Evolutionary conservation across 2,329 filamentous ascomycete species (phyloP), one percentile per base, ranked within the genome.

Genomic region (Aspergillus intermedius): DNA sequence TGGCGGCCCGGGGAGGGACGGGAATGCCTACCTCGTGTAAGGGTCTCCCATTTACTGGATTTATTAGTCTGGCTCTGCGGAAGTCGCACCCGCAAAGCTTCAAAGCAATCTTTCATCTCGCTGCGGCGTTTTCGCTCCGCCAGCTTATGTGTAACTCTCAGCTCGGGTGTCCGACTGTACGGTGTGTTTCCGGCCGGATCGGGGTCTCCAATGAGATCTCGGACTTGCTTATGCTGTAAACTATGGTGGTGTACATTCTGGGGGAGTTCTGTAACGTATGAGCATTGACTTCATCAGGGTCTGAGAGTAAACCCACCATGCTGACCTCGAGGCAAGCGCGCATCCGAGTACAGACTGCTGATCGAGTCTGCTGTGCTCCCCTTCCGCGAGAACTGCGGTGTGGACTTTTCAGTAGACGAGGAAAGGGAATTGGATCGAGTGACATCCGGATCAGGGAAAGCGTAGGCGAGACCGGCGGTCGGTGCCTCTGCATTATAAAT

Each of bases 21-120:
- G 45, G 47, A 9, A 23, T 23, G 46, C 58, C 44, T 62, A 74
- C 72, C 71, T 66, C 71, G 62, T 21, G 72, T 74, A 17, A 77
- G 56, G 1, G 73, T 77, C 54, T 77, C 74, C 74, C 74, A 76
- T 62, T 77, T 77, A 59, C 74, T 76, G 6, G 74, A 76, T 54
- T 77, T 77, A 58, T 74, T 75, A 52, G 71, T 74, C 54, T 74
- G 73, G 47, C 61, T 68, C 13, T 70, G 63, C 3, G 74, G 74
- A 1, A 77, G 63, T 25, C 71, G 69, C 34, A 66, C 57, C 25
- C 74, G 67, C 40, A 77, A 57, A 17, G 66, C 60, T 55, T 77
- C 74, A 51, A 77, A 77, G 44, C 74, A 74, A 55, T 75, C 73
- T 51, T 77, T 77, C 74, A 77, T 77, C 53, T 77, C 74, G 48